Evolutionary conservation across 139 green algal genomes (phyloP).

Genomic region (Chlamydomonas incerta): DNA sequence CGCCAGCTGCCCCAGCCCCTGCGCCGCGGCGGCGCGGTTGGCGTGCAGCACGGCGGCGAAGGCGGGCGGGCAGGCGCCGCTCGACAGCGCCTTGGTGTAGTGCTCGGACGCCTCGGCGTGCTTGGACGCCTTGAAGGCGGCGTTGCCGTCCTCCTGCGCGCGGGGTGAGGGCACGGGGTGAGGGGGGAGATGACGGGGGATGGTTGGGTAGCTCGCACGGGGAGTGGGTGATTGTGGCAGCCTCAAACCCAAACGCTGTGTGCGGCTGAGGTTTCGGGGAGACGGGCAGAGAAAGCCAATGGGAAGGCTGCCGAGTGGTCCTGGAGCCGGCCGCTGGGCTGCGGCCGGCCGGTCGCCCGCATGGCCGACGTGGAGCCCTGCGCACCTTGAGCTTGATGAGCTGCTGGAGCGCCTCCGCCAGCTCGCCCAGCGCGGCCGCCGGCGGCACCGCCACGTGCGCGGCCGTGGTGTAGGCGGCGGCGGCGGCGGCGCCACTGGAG

Average conservation of each 20-base stretch:
- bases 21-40: constrained; percentile 84
- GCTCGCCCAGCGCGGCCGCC: neutral
- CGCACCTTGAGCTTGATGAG: constrained; percentile 38
- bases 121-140: constrained; percentile 53
- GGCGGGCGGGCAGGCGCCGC: constrained; percentile 29
- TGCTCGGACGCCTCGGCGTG: constrained; percentile 52
- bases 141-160: constrained; percentile 68
- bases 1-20: constrained; percentile 37
- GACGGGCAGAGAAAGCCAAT: too few relatives aligned
- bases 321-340: too few relatives aligned
- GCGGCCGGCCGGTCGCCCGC: too few relatives aligned
- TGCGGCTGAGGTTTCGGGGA: too few relatives aligned
- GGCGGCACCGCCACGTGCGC: constrained; percentile 25
- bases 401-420: constrained; percentile 7
- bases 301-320: too few relatives aligned
- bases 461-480: constrained; percentile 10
- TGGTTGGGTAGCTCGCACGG: too few relatives aligned
- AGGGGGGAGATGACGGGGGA: too few relatives aligned
- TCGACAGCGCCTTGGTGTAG: constrained; percentile 64
- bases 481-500: neutral
- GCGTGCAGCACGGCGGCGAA: constrained; percentile 81
- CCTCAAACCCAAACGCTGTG: too few relatives aligned
- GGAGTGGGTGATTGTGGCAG: too few relatives aligned
- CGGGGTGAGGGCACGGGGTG: too few relatives aligned
- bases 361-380: neutral